phyloP scores from a whole-genome alignment of 192 early-diverging fungal species.

The Coemansia sp. region DNA sequence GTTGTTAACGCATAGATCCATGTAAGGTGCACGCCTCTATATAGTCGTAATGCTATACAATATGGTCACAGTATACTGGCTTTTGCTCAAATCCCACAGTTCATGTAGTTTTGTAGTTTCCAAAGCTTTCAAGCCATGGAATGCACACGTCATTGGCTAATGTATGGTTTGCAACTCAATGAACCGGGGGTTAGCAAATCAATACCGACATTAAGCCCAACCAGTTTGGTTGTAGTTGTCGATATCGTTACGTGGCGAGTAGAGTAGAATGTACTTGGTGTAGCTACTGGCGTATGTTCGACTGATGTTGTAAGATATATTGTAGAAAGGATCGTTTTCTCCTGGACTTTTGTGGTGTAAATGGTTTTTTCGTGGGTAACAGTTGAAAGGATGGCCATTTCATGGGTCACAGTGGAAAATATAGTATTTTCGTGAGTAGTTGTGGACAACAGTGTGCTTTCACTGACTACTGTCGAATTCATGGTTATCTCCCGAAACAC shows the following conservation, averaged over 20 bases:
- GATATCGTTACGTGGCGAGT: not conserved
- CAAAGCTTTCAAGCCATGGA: too few species aligned
- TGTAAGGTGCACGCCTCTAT: too few species aligned
- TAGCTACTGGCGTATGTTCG: not conserved
- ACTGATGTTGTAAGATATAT: not conserved
- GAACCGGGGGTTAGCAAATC: too few species aligned
- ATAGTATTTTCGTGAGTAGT: not conserved
- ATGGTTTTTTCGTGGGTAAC: not conserved
- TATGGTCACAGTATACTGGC: too few species aligned
- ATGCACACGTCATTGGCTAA: too few species aligned
- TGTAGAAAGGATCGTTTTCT: not conserved
- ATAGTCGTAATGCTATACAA: too few species aligned
- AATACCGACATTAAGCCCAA: too few species aligned
- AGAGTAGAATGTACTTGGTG: not conserved
- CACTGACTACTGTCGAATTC: not conserved
- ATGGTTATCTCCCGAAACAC: not conserved
- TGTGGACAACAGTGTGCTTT: not conserved
- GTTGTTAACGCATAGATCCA: too few species aligned
- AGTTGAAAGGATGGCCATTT: not conserved
- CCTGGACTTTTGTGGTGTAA: not conserved
- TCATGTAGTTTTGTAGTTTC: too few species aligned
- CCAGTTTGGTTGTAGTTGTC: not conserved
- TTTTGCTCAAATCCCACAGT: too few species aligned
- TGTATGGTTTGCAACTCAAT: too few species aligned
- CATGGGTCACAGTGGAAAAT: not conserved